A percentile compares a stretch with the other conserved stretches of the same genome.
phyloP scores from a whole-genome alignment of 2,329 filamentous ascomycete species.

The Aureobasidium leucospermi region DNA sequence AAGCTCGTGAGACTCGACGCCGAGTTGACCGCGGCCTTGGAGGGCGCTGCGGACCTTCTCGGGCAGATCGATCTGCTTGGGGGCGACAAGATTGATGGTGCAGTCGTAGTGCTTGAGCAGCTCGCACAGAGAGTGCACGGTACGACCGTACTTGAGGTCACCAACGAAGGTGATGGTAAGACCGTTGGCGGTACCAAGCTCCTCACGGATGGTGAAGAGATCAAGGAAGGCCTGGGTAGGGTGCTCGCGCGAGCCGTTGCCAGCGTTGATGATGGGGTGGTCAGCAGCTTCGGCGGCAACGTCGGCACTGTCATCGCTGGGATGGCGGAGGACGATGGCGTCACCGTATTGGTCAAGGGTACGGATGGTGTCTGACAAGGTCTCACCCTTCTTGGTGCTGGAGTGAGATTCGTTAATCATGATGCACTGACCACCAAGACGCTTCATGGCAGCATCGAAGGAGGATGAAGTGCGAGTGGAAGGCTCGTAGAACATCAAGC shows the following conservation, averaged over 20 bases:
- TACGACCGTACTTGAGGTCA: conserved; percentile 85
- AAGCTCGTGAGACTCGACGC: conserved; percentile 66
- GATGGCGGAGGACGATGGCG: conserved; percentile 92
- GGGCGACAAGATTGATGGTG: conserved; percentile 83
- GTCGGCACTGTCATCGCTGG: conserved; percentile 70
- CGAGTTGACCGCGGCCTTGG: conserved; percentile 65
- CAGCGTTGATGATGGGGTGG: conserved; percentile 93
- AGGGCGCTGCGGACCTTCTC: conserved; percentile 66
- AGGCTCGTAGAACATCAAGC: conserved; percentile 95
- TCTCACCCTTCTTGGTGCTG: conserved; percentile 89
- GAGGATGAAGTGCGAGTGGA: conserved; percentile 92
- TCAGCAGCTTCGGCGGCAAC: conserved; percentile 79
- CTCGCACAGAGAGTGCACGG: conserved; percentile 91
- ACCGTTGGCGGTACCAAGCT: conserved; percentile 89
- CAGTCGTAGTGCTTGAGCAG: conserved; percentile 94
- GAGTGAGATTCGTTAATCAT: conserved; percentile 75
- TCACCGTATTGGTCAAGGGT: conserved; percentile 93
- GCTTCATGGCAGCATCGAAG: conserved; percentile 97
- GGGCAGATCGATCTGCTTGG: conserved; percentile 70
- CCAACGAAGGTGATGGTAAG: conserved; percentile 94
- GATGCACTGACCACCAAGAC: conserved; percentile 81
- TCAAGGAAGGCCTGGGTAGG: conserved; percentile 97
- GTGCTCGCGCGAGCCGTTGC: conserved; percentile 92
- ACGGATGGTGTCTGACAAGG: conserved; percentile 84
- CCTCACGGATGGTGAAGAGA: conserved; percentile 96